These are phyloP conservation scores for Suhomyces taliae DNA, from an alignment of 1,139 yeast species.

Conservation along the genomic window DNA sequence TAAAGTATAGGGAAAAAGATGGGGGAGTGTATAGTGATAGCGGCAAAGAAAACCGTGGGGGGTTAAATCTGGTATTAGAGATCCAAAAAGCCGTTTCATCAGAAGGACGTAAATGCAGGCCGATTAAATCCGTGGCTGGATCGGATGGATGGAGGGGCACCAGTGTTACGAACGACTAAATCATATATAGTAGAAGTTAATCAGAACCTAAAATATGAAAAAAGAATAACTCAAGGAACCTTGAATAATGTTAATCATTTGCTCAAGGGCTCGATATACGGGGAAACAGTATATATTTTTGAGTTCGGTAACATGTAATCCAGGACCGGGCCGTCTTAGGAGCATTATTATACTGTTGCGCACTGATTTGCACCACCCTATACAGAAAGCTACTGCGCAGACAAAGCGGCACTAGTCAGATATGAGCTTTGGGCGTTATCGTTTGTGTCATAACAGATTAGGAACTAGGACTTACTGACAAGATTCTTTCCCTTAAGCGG, in stretches of 20 bases:
- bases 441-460: background rate
- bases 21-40: background rate
- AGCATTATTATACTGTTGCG: background rate
- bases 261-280: too few species aligned
- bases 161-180: too few species aligned
- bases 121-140: background rate
- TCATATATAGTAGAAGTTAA: too few species aligned
- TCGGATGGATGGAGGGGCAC: too few species aligned
- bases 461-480: background rate
- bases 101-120: background rate
- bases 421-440: background rate
- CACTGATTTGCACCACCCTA: background rate
- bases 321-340: too few species aligned
- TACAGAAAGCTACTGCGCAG: conserved; percentile 4
- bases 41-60: background rate
- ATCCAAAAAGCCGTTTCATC: conserved; percentile 3
- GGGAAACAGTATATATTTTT: too few species aligned
- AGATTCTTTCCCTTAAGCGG: background rate
- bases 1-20: too few species aligned
- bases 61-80: background rate
- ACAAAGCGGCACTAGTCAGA: conserved; percentile 1
- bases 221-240: too few species aligned
- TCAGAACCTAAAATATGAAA: too few species aligned
- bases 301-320: too few species aligned
- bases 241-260: too few species aligned